Percentiles rank a stretch among this genome's conserved stretches.
phyloP scores from a whole-genome alignment of 306 rosid species.

The Datisca glomerata region DNA sequence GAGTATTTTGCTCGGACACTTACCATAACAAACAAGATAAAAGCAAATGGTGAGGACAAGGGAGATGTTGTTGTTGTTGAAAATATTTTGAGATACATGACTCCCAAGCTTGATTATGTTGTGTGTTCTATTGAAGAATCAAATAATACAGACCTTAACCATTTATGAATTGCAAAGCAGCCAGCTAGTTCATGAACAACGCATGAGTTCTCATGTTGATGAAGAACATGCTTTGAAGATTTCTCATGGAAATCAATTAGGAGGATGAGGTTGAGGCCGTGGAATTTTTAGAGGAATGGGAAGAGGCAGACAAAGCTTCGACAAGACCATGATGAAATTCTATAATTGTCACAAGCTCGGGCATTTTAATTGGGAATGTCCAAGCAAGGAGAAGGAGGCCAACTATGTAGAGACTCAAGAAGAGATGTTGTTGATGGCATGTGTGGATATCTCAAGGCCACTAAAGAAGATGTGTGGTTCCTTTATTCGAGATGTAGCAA shows the following conservation, averaged over 20 bases:
- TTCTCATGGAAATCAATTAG: not conserved
- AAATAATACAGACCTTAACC: not conserved
- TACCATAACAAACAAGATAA: conserved; percentile 2
- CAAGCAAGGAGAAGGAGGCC: not conserved
- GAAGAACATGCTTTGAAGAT: conserved; percentile 4
- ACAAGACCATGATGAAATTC: not conserved
- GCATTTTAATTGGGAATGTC: not conserved
- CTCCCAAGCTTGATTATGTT: conserved; percentile 2
- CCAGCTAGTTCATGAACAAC: conserved; percentile 7
- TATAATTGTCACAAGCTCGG: not conserved
- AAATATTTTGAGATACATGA: not conserved
- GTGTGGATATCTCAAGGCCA: not conserved
- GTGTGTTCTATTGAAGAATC: conserved; percentile 6
- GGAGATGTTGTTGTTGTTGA: not conserved
- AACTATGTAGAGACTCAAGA: not conserved
- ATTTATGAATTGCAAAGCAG: conserved; percentile 7
- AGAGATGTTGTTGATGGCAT: not conserved
- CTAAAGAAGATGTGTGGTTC: not conserved
- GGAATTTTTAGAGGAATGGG: not conserved
- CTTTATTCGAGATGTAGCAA: no score
- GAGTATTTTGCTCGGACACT: no score
- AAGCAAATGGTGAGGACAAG: not conserved
- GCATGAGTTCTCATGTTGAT: not conserved
- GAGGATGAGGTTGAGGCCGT: not conserved
- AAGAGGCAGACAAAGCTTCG: not conserved